A percentile compares a stretch with the other conserved stretches of the same genome.
These are phyloP conservation scores for Orobanche coerulescens DNA, from an alignment of 257 asterid genomes.

Conservation along the genomic window DNA sequence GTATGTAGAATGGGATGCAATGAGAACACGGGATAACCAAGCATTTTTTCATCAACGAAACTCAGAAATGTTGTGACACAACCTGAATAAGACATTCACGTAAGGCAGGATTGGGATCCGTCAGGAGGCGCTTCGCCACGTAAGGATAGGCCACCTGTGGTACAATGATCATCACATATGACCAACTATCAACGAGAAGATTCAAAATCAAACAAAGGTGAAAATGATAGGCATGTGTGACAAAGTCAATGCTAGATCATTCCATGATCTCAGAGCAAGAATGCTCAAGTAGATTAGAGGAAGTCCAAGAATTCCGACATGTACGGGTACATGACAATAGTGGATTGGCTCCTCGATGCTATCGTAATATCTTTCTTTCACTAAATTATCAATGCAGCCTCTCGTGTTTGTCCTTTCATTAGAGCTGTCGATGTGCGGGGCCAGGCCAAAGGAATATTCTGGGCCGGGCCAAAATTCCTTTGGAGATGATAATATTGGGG, in stretches of 20 bases:
- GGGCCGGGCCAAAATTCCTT: too few species aligned
- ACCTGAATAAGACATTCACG: slow-evolving; percentile 98
- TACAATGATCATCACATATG: slow-evolving; percentile 19
- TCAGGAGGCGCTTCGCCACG: slow-evolving; percentile 92
- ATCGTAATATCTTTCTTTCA: not conserved
- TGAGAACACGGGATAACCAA: not conserved
- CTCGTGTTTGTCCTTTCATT: not conserved
- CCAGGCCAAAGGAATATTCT: too few species aligned
- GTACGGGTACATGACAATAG: not conserved
- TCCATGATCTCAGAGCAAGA: slow-evolving; percentile 15
- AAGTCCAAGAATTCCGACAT: not conserved
- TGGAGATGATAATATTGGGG: too few species aligned
- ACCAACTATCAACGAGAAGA: slow-evolving; percentile 11
- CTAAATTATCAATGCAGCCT: not conserved
- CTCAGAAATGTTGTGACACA: slow-evolving; percentile 12
- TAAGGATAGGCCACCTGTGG: slow-evolving; percentile 99
- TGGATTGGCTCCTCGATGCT: not conserved
- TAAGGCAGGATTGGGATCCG: slow-evolving; percentile 97
- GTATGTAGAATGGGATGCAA: slow-evolving; percentile 5
- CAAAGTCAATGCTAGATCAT: slow-evolving; percentile 11
- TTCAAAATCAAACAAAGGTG: slow-evolving; percentile 1
- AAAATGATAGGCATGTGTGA: slow-evolving; percentile 18
- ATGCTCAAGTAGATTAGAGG: not conserved
- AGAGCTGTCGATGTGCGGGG: too few species aligned
- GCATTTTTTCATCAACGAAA: not conserved